phyloP scores from a whole-genome alignment of 2,329 filamentous ascomycete genomes.

The Orbilia ellipsospora region DNA sequence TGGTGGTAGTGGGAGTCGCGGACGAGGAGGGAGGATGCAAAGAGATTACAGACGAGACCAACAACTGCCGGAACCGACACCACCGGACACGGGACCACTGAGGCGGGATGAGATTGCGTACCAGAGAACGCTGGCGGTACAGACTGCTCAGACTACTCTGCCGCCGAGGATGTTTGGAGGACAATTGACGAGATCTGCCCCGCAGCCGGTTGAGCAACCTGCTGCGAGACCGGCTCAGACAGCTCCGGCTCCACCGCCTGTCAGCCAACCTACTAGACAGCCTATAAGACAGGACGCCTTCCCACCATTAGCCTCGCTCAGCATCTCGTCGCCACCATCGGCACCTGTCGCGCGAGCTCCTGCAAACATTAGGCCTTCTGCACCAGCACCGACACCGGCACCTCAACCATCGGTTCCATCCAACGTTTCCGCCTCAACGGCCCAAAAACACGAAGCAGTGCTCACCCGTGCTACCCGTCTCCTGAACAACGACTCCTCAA shows the following conservation, averaged over 20 bases:
- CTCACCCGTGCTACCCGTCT: conserved; percentile 85
- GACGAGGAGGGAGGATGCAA: conserved; percentile 64
- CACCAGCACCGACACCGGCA: conserved; percentile 15
- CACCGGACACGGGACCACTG: conserved; percentile 66
- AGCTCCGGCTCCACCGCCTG: conserved; percentile 44
- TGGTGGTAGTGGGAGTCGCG: conserved; percentile 66
- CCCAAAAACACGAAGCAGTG: conserved; percentile 77
- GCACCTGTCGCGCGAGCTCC: not conserved
- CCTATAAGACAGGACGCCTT: conserved; percentile 45
- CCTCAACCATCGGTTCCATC: conserved; percentile 21
- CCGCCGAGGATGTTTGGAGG: conserved; percentile 79
- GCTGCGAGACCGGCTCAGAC: conserved; percentile 58
- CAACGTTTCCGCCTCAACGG: conserved; percentile 28
- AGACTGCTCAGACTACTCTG: conserved; percentile 81
- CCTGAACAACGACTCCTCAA: conserved; percentile 78
- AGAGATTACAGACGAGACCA: conserved; percentile 77
- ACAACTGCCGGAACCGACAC: conserved; percentile 78
- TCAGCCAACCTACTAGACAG: conserved; percentile 4
- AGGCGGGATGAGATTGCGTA: conserved; percentile 89
- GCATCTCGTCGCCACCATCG: conserved; percentile 21
- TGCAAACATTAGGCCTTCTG: not conserved
- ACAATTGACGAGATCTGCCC: conserved; percentile 70
- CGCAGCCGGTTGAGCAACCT: conserved; percentile 53
- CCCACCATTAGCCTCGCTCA: conserved; percentile 50
- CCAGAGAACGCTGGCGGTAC: conserved; percentile 90